Percentiles rank a stretch among this genome's conserved stretches.
Conservation (phyloP, 2,329 filamentous ascomycete genomes). For the Clarireedia hainanense region DNA sequence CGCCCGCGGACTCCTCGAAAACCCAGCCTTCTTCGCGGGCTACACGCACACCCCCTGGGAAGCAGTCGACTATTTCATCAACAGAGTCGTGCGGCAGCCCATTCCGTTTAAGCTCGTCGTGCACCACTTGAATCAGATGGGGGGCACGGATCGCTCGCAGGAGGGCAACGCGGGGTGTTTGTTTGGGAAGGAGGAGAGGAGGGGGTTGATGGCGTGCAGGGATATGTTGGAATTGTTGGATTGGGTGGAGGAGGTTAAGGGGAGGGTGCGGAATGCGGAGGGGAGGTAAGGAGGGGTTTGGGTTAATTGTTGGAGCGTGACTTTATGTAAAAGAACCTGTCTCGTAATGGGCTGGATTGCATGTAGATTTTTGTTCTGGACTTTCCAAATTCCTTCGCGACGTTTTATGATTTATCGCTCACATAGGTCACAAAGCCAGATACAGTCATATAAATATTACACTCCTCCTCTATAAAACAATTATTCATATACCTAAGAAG, state of each 20-base stretch:
- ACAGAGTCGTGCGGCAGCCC: conserved; percentile 46
- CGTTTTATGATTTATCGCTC: too few species aligned
- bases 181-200: conserved; percentile 48
- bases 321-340: background rate
- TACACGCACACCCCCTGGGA: conserved; percentile 51
- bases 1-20: conserved; percentile 58
- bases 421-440: too few species aligned
- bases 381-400: too few species aligned
- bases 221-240: conserved; percentile 53
- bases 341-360: too few species aligned
- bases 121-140: conserved; percentile 64
- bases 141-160: conserved; percentile 48
- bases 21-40: conserved; percentile 55
- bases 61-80: conserved; percentile 56
- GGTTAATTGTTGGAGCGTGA: background rate
- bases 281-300: conserved; percentile 16
- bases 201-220: conserved; percentile 39
- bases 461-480: too few species aligned
- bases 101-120: conserved; percentile 55
- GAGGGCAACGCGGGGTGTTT: conserved; percentile 40
- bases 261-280: too few species aligned
- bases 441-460: too few species aligned
- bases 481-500: too few species aligned
- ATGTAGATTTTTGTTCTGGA: too few species aligned
- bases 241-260: conserved; percentile 45